Conservation (phyloP, 2,329 filamentous ascomycete species). For the Colletotrichum spinosum region DNA sequence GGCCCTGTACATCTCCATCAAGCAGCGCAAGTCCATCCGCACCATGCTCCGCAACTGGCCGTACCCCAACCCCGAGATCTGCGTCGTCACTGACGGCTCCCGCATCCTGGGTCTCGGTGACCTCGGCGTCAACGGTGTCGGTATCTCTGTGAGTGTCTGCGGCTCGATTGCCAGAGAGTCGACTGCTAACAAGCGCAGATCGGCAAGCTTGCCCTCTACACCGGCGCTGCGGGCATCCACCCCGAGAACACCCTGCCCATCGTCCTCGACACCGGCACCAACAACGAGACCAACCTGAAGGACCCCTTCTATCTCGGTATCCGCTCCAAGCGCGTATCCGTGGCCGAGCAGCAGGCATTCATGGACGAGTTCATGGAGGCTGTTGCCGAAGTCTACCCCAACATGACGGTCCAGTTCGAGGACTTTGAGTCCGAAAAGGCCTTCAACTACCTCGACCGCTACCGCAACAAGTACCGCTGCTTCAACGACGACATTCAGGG, state of each 20-base stretch:
- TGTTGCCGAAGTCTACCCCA: constrained; percentile 76
- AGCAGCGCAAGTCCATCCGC: constrained; percentile 90
- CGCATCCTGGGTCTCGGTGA: constrained; percentile 93
- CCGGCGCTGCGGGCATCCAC: constrained; percentile 92
- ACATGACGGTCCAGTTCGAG: constrained; percentile 89
- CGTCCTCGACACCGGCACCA: constrained; percentile 74
- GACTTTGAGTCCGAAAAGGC: constrained; percentile 95
- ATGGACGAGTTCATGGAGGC: constrained; percentile 98
- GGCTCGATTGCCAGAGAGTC: background rate
- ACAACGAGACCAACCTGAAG: constrained; percentile 73
- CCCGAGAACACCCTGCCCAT: constrained; percentile 84
- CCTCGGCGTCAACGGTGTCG: constrained; percentile 96
- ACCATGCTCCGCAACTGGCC: constrained; percentile 95
- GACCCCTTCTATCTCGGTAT: constrained; percentile 90
- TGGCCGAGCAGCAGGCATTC: constrained; percentile 87
- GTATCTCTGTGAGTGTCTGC: constrained; percentile 79
- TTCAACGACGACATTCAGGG: constrained; percentile 99
- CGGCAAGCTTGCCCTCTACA: constrained; percentile 95
- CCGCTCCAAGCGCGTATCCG: constrained; percentile 81
- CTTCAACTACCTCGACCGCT: constrained; percentile 92
- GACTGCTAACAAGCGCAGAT: constrained; percentile 62
- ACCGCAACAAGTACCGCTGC: constrained; percentile 89
- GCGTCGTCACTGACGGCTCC: constrained; percentile 95
- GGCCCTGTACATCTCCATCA: constrained; percentile 95
- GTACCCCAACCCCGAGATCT: constrained; percentile 89